Base-by-base conservation (phyloP, 805 yeast species). In the Yamadazyma endophytica region DNA sequence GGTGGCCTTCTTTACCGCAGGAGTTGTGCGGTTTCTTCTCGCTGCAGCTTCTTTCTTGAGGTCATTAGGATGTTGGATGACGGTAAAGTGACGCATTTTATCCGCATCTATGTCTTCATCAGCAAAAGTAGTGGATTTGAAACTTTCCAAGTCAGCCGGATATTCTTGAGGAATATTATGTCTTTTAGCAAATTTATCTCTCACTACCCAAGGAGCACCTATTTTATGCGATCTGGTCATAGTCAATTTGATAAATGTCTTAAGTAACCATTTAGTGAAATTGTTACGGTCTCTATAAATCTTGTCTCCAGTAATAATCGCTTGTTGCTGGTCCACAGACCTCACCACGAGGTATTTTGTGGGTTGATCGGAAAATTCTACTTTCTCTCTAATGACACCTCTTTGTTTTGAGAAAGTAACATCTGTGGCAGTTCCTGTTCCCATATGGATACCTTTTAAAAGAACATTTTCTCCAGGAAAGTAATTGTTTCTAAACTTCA, bases 191-290 rank as follows among this genome's bases (percentile, higher is more conserved):
- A 75, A 86, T 43, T 80, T 79, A 16, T 75, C 77, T 50, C 81
- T 83, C 11, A 92, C 92, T 13, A 90, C 78, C 97, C 97, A 92
- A 3, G 97, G 97, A 3, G 97, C 90, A 3, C 97, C 97, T 25
- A 80, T 68, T 68, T 83, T 85, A 33, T 81, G 72, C 2, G 89
- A 84, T 34, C 95, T 75, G 6, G 82, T 69, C 52, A 86, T 71
- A 26, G 86, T 73, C 52, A 84, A 70, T 57, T 89, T 84, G 52
- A 89, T 70, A 52, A 92, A 80, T n/a, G 96, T 81, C 54, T 89
- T 83, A 21, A 92, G 82, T 32, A 83, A 72, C 76, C 89, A 82
- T 56, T 90, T 92, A 7, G 97, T 89, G 61, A 88, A 89, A 32
- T 82, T 71, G 39, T 82, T 81, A 38, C 97, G 70, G 50, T 90